A percentile compares a stretch with the other conserved stretches of the same genome.
Conservation (phyloP, 257 asterid genomes). For the Jasminum sambac region DNA sequence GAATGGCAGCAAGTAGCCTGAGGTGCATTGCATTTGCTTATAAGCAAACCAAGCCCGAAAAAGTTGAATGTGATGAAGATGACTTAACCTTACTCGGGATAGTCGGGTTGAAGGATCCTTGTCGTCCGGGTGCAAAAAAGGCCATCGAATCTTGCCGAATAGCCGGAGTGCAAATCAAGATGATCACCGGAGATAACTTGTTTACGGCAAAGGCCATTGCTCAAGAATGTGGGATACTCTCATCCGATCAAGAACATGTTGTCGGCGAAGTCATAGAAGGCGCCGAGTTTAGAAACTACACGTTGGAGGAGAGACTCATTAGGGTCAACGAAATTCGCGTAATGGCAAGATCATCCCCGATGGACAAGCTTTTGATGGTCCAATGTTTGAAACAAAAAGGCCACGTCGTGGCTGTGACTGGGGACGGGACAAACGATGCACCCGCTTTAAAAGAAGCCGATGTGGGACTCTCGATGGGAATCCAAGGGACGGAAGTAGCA, state of each 20-base stretch:
- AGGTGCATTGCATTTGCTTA: conserved; percentile 63
- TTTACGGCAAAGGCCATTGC: conserved; percentile 67
- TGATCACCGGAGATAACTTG: conserved; percentile 64
- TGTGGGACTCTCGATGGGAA: conserved; percentile 64
- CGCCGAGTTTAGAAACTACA: conserved; percentile 41
- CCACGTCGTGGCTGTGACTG: conserved; percentile 78
- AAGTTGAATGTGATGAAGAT: conserved; percentile 19
- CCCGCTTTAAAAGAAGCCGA: conserved; percentile 62
- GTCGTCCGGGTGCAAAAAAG: conserved; percentile 49
- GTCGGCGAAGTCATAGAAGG: conserved; percentile 53
- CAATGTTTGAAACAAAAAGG: conserved; percentile 51
- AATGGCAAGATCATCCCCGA: conserved; percentile 64
- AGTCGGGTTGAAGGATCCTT: conserved; percentile 56
- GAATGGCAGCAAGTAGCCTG: conserved; percentile 57
- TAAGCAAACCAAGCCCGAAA: conserved; percentile 21
- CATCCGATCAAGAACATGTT: conserved; percentile 13
- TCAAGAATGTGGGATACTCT: conserved; percentile 63
- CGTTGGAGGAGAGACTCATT: conserved; percentile 35
- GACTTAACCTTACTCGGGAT: conserved; percentile 50
- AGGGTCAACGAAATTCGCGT: conserved; percentile 47
- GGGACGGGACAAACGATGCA: conserved; percentile 61
- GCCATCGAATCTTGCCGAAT: conserved; percentile 49
- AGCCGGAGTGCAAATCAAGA: conserved; percentile 60
- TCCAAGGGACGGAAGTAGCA: conserved; percentile 59
- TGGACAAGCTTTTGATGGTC: conserved; percentile 57